Evolutionary conservation across 2,329 filamentous ascomycete genomes (phyloP), one percentile per base, ranked within the genome.

Genomic region (Trichoderma sp.): DNA sequence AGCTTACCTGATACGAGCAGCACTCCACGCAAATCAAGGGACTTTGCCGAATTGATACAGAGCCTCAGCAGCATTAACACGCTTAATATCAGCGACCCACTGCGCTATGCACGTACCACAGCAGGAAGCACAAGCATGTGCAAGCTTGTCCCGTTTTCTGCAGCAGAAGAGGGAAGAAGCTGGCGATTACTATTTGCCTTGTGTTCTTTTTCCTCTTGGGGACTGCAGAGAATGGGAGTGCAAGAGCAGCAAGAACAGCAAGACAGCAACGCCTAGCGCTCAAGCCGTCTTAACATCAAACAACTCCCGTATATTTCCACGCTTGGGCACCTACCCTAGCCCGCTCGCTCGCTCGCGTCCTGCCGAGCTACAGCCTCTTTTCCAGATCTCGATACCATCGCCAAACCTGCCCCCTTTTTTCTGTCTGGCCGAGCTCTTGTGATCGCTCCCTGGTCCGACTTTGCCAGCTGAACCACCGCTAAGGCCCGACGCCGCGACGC

Each of bases 381-480:
- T 28, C 21, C 51, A 55, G 60, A 64, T 55, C 60, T 64, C 46
- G 49, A 43, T 55, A 43, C 16, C 10, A 43, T 30, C 32, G 24
- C n/a, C 24, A 52, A 26, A 34, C 26, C 28, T 63, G 51, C 66
- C 59, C 54, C 52, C 59, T 64, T 63, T 64, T 64, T 64, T 64
- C 18, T 56, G 59, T 68, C 59, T 37, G 66, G 30, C 11, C 37
- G 32, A 66, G 63, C 51, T 56, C 51, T 46, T 66, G 63, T 65
- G 49, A 65, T 65, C 61, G 61, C 10, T 55, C 26, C 34, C 51
- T 65, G 61, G 61, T 56, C 54, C 28, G 4, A 56, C n/a, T 46
- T 32, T 39, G 18, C 68, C 60, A 69, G 68, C 68, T 69, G 68
- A 69, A 65, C 32, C 18, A 51, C 68, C 61, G 60, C 68, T 51